Conservation (phyloP, 768 basidiomycete species). For the Suillus placidus region DNA sequence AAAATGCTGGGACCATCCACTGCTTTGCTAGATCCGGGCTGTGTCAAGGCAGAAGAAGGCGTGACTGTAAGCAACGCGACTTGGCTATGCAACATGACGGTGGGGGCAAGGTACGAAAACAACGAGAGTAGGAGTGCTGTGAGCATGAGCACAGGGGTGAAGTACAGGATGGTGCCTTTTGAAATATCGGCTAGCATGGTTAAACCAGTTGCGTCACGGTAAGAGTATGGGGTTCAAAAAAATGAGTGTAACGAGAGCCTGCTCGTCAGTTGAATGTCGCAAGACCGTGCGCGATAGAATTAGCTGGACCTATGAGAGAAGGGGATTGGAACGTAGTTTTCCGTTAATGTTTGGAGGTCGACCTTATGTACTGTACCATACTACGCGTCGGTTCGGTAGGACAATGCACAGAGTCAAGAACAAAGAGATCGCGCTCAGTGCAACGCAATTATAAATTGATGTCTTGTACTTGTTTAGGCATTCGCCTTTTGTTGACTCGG, state of each 20-base stretch:
- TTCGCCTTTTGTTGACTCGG: background rate
- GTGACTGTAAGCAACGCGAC: slow-evolving; percentile 68
- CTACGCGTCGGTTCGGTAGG: background rate
- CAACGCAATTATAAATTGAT: background rate
- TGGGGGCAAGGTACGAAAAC: slow-evolving; percentile 71
- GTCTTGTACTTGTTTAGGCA: slow-evolving; percentile 4
- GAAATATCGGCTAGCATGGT: slow-evolving; percentile 74
- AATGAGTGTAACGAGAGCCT: slow-evolving; percentile 8
- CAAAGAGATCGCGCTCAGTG: slow-evolving; percentile 4
- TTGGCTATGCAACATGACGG: slow-evolving; percentile 55
- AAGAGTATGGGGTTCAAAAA: background rate
- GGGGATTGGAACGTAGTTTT: background rate
- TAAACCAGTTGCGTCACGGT: background rate
- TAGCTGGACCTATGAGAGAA: background rate
- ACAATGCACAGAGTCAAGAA: slow-evolving; percentile 4
- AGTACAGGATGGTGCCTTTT: slow-evolving; percentile 66
- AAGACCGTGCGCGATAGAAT: background rate
- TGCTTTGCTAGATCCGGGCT: slow-evolving; percentile 31
- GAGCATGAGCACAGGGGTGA: slow-evolving; percentile 66
- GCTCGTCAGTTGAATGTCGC: slow-evolving; percentile 2
- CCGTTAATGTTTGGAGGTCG: background rate
- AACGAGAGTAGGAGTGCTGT: slow-evolving; percentile 67
- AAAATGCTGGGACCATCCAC: slow-evolving; percentile 72
- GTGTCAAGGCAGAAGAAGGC: slow-evolving; percentile 51
- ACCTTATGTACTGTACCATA: slow-evolving; percentile 3